Evolutionary conservation across 202 grass and related monocot genomes (phyloP), one percentile per base, ranked within the genome.

Genomic region (Schoenoplectus tabernaemontani): DNA sequence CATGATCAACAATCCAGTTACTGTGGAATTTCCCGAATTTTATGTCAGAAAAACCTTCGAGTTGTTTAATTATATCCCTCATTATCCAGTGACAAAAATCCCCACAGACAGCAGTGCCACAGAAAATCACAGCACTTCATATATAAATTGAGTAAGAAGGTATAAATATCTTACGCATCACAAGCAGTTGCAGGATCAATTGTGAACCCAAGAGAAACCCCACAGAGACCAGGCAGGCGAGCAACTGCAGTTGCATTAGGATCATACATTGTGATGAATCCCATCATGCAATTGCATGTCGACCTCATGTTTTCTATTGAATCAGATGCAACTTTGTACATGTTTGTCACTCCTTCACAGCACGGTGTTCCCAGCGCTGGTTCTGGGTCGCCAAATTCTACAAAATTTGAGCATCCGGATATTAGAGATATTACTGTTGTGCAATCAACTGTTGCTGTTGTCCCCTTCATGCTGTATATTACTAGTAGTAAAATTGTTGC

Each of bases 241-340:
- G 91, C 86, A 48, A 94, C 80, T 47, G 91, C 84, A 24, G 84
- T 70, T 4, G 91, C 88, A 63, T 91, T 89, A 74, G 88, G 82
- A 58, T 82, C 59, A 83, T 85, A 74, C 58, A 62, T 83, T 7
- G 82, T 28, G 17, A 91, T 82, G 3, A 93, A 85, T 20, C 28
- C 76, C 33, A 71, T 85, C 79, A 91, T 84, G 67, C 91, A 94
- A 32, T 80, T 30, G 79, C 91, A 94, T 32, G 90, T 85, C 16
- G 86, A 83, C 26, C 86, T 81, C 83, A 82, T 83, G 78, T 94
- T 91, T 60, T 94, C 91, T 0, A 78, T 26, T 0, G 91, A 93
- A 68, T 89, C 88, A 13, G 70, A 41, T 0, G 91, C 76, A 15
- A 91, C 69, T 61, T 76, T 84, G 64, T 89, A 89, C 20, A 93